Base-by-base conservation (phyloP, 495 filamentous ascomycete genomes). In the Aspergillus incahuasiensis region DNA sequence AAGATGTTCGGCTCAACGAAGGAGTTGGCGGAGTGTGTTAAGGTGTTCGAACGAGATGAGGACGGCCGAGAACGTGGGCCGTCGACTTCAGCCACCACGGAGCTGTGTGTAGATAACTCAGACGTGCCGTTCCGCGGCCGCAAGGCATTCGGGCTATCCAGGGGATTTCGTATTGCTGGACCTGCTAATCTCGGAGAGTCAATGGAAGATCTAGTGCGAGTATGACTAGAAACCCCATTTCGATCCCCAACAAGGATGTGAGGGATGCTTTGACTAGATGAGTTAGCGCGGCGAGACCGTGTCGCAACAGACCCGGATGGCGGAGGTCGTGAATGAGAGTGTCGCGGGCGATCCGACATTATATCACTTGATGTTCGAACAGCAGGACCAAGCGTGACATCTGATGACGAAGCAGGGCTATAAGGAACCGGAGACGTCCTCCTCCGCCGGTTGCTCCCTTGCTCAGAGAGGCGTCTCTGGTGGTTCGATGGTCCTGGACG, bases 1-100 rank as follows among this genome's bases (percentile, higher is more conserved):
- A 75, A 77, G 51, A 95, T 80, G 0, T 79, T 79, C 2, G 91
- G 90, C 59, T 94, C 90, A 3, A 72, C 55, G 61, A 81, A 91
- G 4, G 70, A 68, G 39, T 63, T 51, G 7, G 39, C 42, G 1
- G 59, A 30, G 9, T 48, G 55, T 0, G 64, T 45, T 16, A 71
- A 48, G 5, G 59, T 55, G 35, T 62, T 68, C 16, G 72, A 66
- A 47, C 70, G 62, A 6, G 75, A 67, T 5, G 68, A 71, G 22
- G 68, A 67, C 28, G 74, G 63, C 51, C 71, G 63, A 15, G 69
- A 62, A 28, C 67, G 62, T 53, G 67, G 66, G 24, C 65, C 63
- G 18, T 45, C 55, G n/a, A 60, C 42, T 39, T 59, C 57, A 15
- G 60, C 53, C 11, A 63, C 41, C 18, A 68, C 57, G 25, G 64